A percentile compares a stretch with the other conserved stretches of the same genome.
phyloP scores from a whole-genome alignment of 129 eudicot genomes.

The Artemisia argyi region DNA sequence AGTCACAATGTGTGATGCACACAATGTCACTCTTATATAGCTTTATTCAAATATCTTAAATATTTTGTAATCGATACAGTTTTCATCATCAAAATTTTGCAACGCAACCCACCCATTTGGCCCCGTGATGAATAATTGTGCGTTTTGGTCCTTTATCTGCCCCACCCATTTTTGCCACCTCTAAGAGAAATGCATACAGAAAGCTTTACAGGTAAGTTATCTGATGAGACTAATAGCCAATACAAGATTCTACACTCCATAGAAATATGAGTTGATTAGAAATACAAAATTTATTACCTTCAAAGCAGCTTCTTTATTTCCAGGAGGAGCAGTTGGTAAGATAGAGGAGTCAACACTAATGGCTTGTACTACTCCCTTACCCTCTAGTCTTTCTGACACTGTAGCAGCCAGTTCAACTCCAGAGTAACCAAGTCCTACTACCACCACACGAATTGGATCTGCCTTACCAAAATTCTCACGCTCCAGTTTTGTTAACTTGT shows the following conservation, averaged over 20 bases:
- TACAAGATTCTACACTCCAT: neutral
- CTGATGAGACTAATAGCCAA: neutral
- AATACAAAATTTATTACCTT: slow-evolving; percentile 49
- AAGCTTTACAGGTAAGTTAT: neutral
- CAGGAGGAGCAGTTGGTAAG: slow-evolving; percentile 81
- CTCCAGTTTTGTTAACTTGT: slow-evolving; percentile 67
- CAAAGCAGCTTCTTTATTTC: slow-evolving; percentile 85
- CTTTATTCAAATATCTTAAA: too few species aligned
- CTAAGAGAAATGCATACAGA: neutral
- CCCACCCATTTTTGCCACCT: neutral
- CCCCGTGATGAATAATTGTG: too few species aligned
- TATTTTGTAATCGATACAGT: too few species aligned
- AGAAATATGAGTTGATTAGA: neutral
- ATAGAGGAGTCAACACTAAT: slow-evolving; percentile 66
- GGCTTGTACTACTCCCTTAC: slow-evolving; percentile 83
- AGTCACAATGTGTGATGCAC: too few species aligned
- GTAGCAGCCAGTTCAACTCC: slow-evolving; percentile 97
- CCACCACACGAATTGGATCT: slow-evolving; percentile 67
- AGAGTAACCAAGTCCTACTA: slow-evolving; percentile 97
- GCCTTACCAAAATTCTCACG: slow-evolving; percentile 62
- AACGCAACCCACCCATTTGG: too few species aligned
- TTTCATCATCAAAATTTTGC: too few species aligned
- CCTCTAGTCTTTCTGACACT: slow-evolving; percentile 82
- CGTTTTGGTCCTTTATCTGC: too few species aligned
- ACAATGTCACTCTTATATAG: too few species aligned